A percentile compares a stretch with the other conserved stretches of the same genome.
Conservation (phyloP, 768 basidiomycete genomes). For the Dioszegia crocea region DNA sequence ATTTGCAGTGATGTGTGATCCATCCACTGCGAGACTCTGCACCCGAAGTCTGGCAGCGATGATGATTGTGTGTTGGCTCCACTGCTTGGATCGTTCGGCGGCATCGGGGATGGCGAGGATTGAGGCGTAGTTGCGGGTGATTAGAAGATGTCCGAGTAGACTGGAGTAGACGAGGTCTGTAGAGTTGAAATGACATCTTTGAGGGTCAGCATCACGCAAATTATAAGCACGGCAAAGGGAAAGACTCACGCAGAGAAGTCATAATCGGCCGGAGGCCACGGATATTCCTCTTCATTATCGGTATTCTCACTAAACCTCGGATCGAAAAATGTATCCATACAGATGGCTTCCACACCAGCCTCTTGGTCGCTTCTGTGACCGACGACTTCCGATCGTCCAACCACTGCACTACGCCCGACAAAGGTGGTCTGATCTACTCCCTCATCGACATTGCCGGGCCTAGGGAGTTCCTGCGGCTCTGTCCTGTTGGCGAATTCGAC, state of each 20-base stretch:
- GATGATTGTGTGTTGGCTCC: constrained; percentile 14
- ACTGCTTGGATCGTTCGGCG: background rate
- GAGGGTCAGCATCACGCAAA: background rate
- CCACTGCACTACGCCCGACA: background rate
- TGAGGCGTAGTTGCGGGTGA: constrained; percentile 22
- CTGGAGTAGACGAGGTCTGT: constrained; percentile 25
- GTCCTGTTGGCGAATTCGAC: background rate
- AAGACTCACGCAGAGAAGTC: constrained; percentile 8
- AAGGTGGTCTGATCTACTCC: too few relatives aligned
- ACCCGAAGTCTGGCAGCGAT: constrained; percentile 11
- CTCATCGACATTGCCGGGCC: too few relatives aligned
- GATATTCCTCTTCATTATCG: background rate
- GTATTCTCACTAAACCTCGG: background rate
- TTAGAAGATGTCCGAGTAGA: constrained; percentile 12
- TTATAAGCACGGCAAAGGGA: background rate
- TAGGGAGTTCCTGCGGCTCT: background rate
- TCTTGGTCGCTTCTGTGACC: background rate
- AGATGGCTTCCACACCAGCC: background rate
- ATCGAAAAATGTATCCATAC: background rate
- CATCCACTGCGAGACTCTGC: constrained; percentile 16
- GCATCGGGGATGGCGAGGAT: constrained; percentile 8
- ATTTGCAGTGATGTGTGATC: constrained; percentile 15
- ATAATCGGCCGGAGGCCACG: background rate
- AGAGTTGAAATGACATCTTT: constrained; percentile 32
- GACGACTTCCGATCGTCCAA: background rate